These are phyloP conservation scores for Mucor irregularis DNA, from an alignment of 371 early-diverging fungal species.

Conservation along the genomic window DNA sequence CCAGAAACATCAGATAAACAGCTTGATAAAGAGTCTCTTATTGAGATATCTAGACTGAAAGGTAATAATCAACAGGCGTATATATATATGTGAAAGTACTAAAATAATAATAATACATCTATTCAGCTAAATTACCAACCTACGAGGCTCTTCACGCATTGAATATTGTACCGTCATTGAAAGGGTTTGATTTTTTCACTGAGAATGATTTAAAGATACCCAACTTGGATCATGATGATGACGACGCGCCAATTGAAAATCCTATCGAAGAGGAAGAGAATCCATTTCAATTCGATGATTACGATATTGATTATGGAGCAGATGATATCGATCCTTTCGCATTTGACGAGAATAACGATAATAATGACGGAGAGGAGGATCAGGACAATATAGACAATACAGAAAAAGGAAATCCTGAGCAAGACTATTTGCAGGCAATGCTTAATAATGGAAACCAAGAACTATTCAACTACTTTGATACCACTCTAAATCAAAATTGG, in stretches of 20 bases:
- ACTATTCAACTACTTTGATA: slow-evolving; percentile 89
- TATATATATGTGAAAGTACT: no score
- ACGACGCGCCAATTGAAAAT: not conserved
- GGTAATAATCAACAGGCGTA: slow-evolving; percentile 8
- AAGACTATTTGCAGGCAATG: slow-evolving; percentile 46
- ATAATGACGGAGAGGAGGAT: slow-evolving; percentile 6
- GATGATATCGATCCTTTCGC: slow-evolving; percentile 17
- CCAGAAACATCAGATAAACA: no score
- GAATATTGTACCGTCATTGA: slow-evolving; percentile 71
- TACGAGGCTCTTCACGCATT: slow-evolving; percentile 46
- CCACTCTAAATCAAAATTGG: slow-evolving; percentile 81
- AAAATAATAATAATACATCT: no score
- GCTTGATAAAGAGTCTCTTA: slow-evolving; percentile 3
- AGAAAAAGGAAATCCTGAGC: slow-evolving; percentile 11
- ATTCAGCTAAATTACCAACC: slow-evolving; percentile 58
- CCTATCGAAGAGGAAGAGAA: not conserved
- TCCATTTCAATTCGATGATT: slow-evolving; percentile 14
- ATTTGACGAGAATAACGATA: slow-evolving; percentile 15
- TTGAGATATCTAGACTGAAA: slow-evolving; percentile 32
- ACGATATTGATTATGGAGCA: slow-evolving; percentile 11
- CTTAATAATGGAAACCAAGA: slow-evolving; percentile 55
- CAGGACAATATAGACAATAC: slow-evolving; percentile 25
- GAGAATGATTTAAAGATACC: slow-evolving; percentile 31
- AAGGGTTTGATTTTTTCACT: slow-evolving; percentile 57
- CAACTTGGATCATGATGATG: slow-evolving; percentile 25